phyloP scores from a whole-genome alignment of 2,329 filamentous ascomycete species.

The Venturia pyrina region DNA sequence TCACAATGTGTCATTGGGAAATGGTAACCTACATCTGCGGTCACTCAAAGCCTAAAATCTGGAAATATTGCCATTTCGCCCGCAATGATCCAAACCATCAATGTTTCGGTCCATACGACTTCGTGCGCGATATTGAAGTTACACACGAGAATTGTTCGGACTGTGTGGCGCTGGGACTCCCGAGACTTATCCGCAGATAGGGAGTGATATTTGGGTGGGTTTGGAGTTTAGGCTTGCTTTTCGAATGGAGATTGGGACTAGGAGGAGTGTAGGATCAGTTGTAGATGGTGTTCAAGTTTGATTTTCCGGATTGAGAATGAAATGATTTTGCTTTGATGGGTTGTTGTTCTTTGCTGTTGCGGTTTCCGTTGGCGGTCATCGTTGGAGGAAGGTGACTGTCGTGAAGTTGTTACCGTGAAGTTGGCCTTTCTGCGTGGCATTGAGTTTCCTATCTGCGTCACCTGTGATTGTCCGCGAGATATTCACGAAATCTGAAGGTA shows the following conservation, averaged over 20 bases:
- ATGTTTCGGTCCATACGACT: constrained; percentile 42
- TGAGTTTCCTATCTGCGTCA: not conserved
- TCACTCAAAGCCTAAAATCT: constrained; percentile 49
- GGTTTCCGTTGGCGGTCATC: not conserved
- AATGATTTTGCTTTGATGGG: not conserved
- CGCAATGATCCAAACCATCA: constrained; percentile 61
- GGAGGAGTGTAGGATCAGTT: not conserved
- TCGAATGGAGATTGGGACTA: not conserved
- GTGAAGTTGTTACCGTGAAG: not conserved
- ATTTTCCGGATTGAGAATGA: not conserved
- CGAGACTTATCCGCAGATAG: not conserved
- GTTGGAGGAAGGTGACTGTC: not conserved
- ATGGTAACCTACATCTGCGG: constrained; percentile 56
- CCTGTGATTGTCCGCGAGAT: not conserved
- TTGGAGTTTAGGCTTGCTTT: not conserved
- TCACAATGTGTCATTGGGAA: constrained; percentile 59
- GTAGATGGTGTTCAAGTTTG: not conserved
- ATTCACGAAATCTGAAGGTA: not conserved
- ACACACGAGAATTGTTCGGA: not conserved
- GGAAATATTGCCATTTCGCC: constrained; percentile 64
- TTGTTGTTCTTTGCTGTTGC: not conserved
- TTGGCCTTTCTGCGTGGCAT: too few relatives aligned
- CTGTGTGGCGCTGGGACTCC: not conserved
- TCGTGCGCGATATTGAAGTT: not conserved
- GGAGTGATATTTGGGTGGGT: not conserved